phyloP scores from a whole-genome alignment of 2,329 filamentous ascomycete genomes.

The Hypoxylon sp. region DNA sequence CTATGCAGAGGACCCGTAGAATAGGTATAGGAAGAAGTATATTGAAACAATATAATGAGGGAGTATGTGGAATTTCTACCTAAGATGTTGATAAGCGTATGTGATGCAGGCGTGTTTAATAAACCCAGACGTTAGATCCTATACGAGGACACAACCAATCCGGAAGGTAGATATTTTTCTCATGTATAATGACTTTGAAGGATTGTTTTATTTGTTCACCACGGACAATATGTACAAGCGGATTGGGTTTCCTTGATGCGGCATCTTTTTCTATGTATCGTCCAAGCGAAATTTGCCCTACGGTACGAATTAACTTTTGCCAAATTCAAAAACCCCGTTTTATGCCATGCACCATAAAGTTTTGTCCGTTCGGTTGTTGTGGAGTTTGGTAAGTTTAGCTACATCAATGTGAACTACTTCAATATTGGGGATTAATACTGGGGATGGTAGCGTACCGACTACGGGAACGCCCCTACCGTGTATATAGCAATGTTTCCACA shows the following conservation, averaged over 20 bases:
- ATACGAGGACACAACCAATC: background rate
- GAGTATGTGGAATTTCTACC: background rate
- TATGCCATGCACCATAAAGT: conserved; percentile 33
- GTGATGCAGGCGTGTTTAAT: background rate
- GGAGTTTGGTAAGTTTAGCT: conserved; percentile 25
- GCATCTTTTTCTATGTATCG: conserved; percentile 17
- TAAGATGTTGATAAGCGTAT: background rate
- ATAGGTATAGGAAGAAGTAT: background rate
- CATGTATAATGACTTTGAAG: background rate
- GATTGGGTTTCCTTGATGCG: conserved; percentile 14
- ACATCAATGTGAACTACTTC: background rate
- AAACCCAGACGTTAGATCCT: background rate
- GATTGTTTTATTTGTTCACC: background rate
- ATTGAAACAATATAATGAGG: no score
- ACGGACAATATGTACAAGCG: conserved; percentile 2
- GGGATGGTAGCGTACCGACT: conserved; percentile 26
- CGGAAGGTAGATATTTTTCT: background rate
- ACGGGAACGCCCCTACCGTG: conserved; percentile 34
- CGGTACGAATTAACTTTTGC: conserved; percentile 22
- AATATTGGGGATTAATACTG: conserved; percentile 18
- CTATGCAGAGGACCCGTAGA: background rate
- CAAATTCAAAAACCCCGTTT: conserved; percentile 17
- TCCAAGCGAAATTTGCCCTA: conserved; percentile 26
- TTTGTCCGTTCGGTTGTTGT: conserved; percentile 30
- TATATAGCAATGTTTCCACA: conserved; percentile 26